phyloP scores from a whole-genome alignment of 2,329 filamentous ascomycete genomes.

The Fusarium sambucinum region DNA sequence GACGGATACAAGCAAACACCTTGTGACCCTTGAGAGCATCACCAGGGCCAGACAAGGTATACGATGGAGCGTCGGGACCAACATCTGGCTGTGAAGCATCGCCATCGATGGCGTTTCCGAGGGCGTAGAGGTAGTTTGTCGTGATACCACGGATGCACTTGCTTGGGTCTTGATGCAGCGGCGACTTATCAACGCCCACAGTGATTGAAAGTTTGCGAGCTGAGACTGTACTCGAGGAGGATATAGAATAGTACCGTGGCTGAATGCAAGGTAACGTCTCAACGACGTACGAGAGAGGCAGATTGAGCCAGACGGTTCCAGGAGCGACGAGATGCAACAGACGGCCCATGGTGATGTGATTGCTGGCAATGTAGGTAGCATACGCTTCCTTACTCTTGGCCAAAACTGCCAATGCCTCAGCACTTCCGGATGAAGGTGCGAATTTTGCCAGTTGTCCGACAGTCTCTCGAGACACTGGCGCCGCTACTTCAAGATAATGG shows the following conservation, averaged over 20 bases:
- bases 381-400: slow-evolving; percentile 42
- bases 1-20: slow-evolving; percentile 41
- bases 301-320: slow-evolving; percentile 36
- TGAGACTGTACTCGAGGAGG: slow-evolving; percentile 61
- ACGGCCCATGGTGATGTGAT: slow-evolving; percentile 46
- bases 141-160: slow-evolving; percentile 41
- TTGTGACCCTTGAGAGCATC: slow-evolving; percentile 30
- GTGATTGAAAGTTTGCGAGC: slow-evolving; percentile 45
- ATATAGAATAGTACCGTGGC: slow-evolving; percentile 72
- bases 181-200: slow-evolving; percentile 37
- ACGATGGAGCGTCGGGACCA: background rate
- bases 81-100: background rate
- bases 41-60: slow-evolving; percentile 35
- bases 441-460: slow-evolving; percentile 56
- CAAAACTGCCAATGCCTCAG: slow-evolving; percentile 9
- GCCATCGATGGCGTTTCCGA: slow-evolving; percentile 28
- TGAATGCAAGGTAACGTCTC: slow-evolving; percentile 64
- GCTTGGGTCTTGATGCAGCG: slow-evolving; percentile 25
- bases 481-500: slow-evolving; percentile 60
- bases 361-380: slow-evolving; percentile 33
- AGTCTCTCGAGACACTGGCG: slow-evolving; percentile 57
- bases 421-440: slow-evolving; percentile 62
- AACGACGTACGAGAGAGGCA: slow-evolving; percentile 65
- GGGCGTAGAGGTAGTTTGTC: slow-evolving; percentile 47
- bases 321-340: slow-evolving; percentile 37